Evolutionary conservation across 495 filamentous ascomycete species (phyloP), one percentile per base, ranked within the genome.

Genomic region (Xeromyces bisporus): DNA sequence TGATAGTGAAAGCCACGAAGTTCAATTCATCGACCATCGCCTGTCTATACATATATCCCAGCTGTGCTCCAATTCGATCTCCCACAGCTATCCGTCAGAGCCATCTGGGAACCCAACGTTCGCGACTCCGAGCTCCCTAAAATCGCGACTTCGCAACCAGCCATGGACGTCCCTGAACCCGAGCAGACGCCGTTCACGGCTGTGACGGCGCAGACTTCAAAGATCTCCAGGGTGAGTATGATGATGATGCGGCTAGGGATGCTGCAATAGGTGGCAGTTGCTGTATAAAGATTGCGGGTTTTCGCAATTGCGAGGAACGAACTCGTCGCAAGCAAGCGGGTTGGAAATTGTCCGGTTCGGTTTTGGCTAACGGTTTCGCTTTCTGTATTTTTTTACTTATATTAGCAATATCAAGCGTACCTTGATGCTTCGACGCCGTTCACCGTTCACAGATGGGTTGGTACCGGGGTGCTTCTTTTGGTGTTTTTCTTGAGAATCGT

Each of bases 361-460:
- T n/a, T n/a, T n/a, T n/a, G n/a, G 8, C 10, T 7, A 23, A 27
- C 45, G 33, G 40, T 29, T 28, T 33, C 33, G 35, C 24, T 8
- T 26, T 20, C 13, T 31, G 37, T 37, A 30, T 26, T 21, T 16
- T 15, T 25, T 35, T 46, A 33, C 39, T 32, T 29, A 16, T 23
- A 29, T 32, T 30, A 96, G 87, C 69, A 85, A 69, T 97, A 91
- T 54, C 89, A 97, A 79, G 65, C 81, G 32, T 84, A 82, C 38
- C 77, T 97, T 29, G 89, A 97, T 59, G 78, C 83, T 52, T 80
- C 75, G 23, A 93, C 85, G 1, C 89, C 89, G 6, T 91, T 75
- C 52, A 72, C 77, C 23, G 53, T 72, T 32, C 92, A 94, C 55
- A 73, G 89, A 59, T 97, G 89, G 89, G 58, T 75, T 32, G 73